These are phyloP conservation scores for Microcyclospora tardicrescens DNA, from an alignment of 2,329 filamentous ascomycete species.

Conservation along the genomic window DNA sequence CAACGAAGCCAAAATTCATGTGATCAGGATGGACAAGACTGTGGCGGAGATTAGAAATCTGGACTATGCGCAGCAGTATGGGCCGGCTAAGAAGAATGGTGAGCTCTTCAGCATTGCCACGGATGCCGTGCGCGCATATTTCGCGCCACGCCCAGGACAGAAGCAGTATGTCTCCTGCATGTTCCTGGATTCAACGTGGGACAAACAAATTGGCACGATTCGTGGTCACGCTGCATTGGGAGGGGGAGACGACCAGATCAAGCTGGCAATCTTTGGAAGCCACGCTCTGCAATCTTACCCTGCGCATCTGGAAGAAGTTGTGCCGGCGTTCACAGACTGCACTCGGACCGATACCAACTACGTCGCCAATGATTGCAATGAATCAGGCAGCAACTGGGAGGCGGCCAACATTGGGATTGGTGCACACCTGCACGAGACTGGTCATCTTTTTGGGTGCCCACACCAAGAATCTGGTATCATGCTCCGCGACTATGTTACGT, in stretches of 20 bases:
- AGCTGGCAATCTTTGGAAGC: slow-evolving; percentile 82
- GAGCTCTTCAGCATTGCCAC: slow-evolving; percentile 66
- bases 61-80: slow-evolving; percentile 65
- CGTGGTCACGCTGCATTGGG: slow-evolving; percentile 77
- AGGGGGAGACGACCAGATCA: slow-evolving; percentile 57
- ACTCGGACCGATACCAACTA: slow-evolving; percentile 70
- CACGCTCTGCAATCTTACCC: slow-evolving; percentile 89
- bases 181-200: slow-evolving; percentile 82
- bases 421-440: slow-evolving; percentile 81
- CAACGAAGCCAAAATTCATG: slow-evolving; percentile 79
- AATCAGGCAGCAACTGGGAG: slow-evolving; percentile 87
- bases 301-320: slow-evolving; percentile 75
- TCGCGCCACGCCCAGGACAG: slow-evolving; percentile 60
- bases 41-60: slow-evolving; percentile 70
- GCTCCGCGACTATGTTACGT: slow-evolving; percentile 70
- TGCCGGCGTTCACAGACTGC: slow-evolving; percentile 78
- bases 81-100: slow-evolving; percentile 53
- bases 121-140: slow-evolving; percentile 66
- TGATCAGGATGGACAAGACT: slow-evolving; percentile 73
- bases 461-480: slow-evolving; percentile 88
- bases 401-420: slow-evolving; percentile 90
- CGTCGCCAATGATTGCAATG: slow-evolving; percentile 75
- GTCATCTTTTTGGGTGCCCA: slow-evolving; percentile 79
- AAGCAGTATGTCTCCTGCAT: slow-evolving; percentile 80
- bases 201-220: slow-evolving; percentile 54